phyloP scores from a whole-genome alignment of 768 basidiomycete genomes.

The Lactarius sanguifluus region DNA sequence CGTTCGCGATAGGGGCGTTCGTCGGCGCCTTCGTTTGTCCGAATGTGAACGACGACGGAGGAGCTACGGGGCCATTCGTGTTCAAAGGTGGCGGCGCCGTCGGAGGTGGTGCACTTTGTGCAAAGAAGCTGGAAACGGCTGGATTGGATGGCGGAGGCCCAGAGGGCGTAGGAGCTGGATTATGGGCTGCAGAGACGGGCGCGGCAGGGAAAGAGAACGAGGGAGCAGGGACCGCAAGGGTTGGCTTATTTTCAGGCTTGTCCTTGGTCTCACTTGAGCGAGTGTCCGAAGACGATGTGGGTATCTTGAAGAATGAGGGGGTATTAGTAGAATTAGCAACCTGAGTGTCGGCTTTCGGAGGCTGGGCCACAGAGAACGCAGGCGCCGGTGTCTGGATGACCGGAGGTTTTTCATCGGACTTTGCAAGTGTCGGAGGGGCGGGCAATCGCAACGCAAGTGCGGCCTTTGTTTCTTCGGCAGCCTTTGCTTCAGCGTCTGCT shows the following conservation, averaged over 20 bases:
- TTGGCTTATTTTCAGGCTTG: constrained; percentile 17
- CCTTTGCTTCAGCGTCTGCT: constrained; percentile 26
- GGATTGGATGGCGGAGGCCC: constrained; percentile 23
- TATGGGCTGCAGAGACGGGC: constrained; percentile 3
- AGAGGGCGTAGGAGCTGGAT: constrained; percentile 9
- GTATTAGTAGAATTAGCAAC: background rate
- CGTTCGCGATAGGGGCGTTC: constrained; percentile 26
- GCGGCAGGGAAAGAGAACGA: constrained; percentile 25
- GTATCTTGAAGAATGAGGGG: constrained; percentile 14
- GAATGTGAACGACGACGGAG: constrained; percentile 17
- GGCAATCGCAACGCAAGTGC: background rate
- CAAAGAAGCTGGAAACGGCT: constrained; percentile 36
- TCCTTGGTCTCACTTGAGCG: constrained; percentile 7
- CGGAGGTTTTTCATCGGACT: constrained; percentile 20
- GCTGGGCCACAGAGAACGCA: constrained; percentile 9
- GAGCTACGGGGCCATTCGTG: background rate
- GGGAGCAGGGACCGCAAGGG: background rate
- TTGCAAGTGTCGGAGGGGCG: constrained; percentile 3
- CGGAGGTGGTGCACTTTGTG: constrained; percentile 21
- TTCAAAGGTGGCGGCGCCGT: constrained; percentile 3
- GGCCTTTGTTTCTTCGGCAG: constrained; percentile 37
- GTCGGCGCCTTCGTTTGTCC: constrained; percentile 16
- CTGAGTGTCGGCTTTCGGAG: constrained; percentile 6
- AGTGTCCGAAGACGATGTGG: constrained; percentile 3
- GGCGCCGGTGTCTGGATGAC: constrained; percentile 1